Conservation (phyloP, 192 early-diverging fungal species). For the Podila verticillata region DNA sequence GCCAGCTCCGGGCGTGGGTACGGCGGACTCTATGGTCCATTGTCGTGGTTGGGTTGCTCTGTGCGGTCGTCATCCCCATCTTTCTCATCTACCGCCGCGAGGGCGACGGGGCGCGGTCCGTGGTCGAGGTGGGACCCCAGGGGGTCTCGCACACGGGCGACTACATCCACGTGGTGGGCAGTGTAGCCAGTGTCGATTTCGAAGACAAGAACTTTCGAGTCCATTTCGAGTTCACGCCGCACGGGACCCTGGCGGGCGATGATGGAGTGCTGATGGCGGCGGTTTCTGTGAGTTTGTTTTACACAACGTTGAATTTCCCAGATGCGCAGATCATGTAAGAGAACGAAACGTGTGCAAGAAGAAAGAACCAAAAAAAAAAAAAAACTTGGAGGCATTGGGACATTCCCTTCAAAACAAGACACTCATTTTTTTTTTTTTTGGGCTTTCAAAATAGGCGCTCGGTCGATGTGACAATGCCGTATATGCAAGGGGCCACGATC, state of each 20-base stretch:
- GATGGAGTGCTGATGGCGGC: constrained; percentile 41
- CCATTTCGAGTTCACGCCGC: constrained; percentile 56
- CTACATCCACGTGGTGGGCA: constrained; percentile 48
- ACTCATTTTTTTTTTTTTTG: not conserved
- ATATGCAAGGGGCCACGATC: constrained; percentile 50
- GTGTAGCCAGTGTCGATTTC: constrained; percentile 57
- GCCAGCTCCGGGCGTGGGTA: constrained; percentile 28
- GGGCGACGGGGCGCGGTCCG: constrained; percentile 28
- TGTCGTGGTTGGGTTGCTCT: constrained; percentile 31
- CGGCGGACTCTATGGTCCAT: constrained; percentile 26
- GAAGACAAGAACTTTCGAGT: constrained; percentile 56
- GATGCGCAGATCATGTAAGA: constrained; percentile 45
- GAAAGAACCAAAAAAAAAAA: too few species aligned
- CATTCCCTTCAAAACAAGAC: too few species aligned
- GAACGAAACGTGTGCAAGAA: too few species aligned
- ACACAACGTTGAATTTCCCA: constrained; percentile 43
- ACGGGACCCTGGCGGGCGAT: constrained; percentile 51
- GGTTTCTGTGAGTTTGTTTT: constrained; percentile 31
- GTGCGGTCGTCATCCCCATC: constrained; percentile 40
- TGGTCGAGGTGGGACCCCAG: constrained; percentile 33
- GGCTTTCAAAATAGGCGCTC: constrained; percentile 25
- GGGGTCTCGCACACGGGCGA: constrained; percentile 41
- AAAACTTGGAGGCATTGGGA: too few species aligned
- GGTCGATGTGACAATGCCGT: constrained; percentile 47
- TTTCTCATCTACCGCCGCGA: constrained; percentile 38